Conservation (phyloP, 495 filamentous ascomycete species). For the Cercophora scortea region DNA sequence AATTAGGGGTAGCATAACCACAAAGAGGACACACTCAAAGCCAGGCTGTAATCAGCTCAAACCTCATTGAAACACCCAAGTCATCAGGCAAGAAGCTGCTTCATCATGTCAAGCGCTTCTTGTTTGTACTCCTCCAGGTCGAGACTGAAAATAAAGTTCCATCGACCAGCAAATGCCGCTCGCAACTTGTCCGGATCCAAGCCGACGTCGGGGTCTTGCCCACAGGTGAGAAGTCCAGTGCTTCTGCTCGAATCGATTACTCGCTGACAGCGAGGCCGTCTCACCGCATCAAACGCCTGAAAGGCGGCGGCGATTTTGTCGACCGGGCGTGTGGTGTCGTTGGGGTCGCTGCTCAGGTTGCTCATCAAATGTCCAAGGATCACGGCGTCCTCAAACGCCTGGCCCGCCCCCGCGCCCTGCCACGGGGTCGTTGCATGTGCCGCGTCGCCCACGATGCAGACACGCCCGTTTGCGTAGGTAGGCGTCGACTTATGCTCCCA, state of each 20-base stretch:
- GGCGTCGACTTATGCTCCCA: neutral
- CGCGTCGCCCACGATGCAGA: conserved; percentile 32
- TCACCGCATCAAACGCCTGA: conserved; percentile 12
- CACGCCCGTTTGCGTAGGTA: conserved; percentile 14
- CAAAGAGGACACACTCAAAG: too few species aligned
- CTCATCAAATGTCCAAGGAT: neutral
- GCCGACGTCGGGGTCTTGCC: neutral
- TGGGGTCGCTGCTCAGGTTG: neutral
- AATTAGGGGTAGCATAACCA: too few species aligned
- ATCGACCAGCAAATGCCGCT: conserved; percentile 1
- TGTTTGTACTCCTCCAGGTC: conserved; percentile 14
- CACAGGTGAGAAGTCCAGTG: conserved; percentile 6
- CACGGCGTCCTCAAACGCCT: neutral
- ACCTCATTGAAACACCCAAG: too few species aligned
- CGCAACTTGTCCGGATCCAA: conserved; percentile 4
- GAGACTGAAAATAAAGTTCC: conserved; percentile 15
- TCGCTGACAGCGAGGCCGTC: conserved; percentile 13
- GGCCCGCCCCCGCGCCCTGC: conserved; percentile 15
- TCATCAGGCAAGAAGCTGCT: neutral
- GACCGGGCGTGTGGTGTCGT: neutral
- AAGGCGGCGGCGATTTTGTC: conserved; percentile 4
- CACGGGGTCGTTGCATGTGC: conserved; percentile 32
- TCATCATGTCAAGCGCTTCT: conserved; percentile 13
- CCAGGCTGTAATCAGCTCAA: too few species aligned
- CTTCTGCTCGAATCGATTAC: conserved; percentile 25